Evolutionary conservation across 805 yeast genomes (phyloP), one percentile per base, ranked within the genome.

Genomic region (Schizosaccharomyces cryophilus): DNA sequence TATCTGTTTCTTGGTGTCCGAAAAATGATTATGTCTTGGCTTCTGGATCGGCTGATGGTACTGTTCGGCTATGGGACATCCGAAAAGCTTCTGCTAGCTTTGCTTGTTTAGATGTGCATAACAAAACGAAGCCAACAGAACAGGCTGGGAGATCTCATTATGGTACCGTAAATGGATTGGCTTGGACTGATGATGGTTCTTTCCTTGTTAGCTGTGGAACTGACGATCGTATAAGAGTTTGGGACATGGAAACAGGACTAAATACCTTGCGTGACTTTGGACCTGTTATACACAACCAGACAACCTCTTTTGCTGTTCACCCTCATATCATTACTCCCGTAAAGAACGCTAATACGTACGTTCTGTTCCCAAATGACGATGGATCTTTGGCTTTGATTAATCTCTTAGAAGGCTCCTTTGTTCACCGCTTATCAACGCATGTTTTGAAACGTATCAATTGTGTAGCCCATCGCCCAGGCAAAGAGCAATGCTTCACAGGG

Each of bases 61-160:
- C 82, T 58, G 82, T 85, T 7, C 77, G 85, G 61, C 68, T 89
- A 0, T 89, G 96, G 96, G 97, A 89, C 68, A 77, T 87, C 11
- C 72, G 97, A 58, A 72, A 84, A 59, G 79, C 86, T 29, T 74
- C 75, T 19, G 77, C 84, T 42, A 83, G 87, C 66, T 69, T 86
- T 29, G 76, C 81, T 55, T 75, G 81, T 17, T 70, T 87, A 62
- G 89, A 87, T 67, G 73, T 80, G 73, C 70, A 75, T 51, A 66
- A 64, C 63, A 61, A 59, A 54, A 15, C 31, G 15, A 24, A 17
- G n/a, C 56, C 56, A 17, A 21, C 7, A 56, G 54, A 58, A 61
- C 59, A 59, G 26, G 9, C 56, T 6, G 26, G 26, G 6, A 21
- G 30, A 24, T 21, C 95, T 0, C 96, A 89, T 66, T 75, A 80